A percentile compares a stretch with the other conserved stretches of the same genome.
Evolutionary conservation across 2,329 filamentous ascomycete species (phyloP).

Genomic region (Sporothrix euskadiensis): DNA sequence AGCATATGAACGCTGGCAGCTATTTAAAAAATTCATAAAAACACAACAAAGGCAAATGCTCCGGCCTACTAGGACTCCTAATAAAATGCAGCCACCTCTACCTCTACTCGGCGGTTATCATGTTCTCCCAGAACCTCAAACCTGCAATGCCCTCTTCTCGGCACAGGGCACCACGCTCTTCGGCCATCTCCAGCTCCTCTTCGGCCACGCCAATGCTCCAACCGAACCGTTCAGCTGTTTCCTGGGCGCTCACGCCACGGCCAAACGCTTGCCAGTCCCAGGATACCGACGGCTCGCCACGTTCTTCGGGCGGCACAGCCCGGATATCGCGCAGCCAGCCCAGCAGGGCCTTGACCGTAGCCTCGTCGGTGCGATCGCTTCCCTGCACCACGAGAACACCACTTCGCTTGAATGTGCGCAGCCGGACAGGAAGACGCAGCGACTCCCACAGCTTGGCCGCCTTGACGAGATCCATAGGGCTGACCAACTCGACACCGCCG

Average conservation of each 20-base stretch:
- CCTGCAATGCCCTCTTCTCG: slow-evolving; percentile 91
- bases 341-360: slow-evolving; percentile 74
- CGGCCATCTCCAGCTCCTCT: slow-evolving; percentile 96
- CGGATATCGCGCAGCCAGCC: slow-evolving; percentile 77
- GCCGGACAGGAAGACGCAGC: slow-evolving; percentile 78
- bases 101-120: slow-evolving; percentile 19
- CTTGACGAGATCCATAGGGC: slow-evolving; percentile 86
- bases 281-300: slow-evolving; percentile 47
- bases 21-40: not conserved
- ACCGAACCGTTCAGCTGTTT: slow-evolving; percentile 84
- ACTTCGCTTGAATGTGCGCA: slow-evolving; percentile 80
- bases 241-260: slow-evolving; percentile 83
- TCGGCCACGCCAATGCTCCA: slow-evolving; percentile 97
- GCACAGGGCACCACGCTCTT: slow-evolving; percentile 83
- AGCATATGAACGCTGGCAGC: not conserved
- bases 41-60: not conserved
- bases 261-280: slow-evolving; percentile 82
- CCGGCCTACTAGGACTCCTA: not conserved
- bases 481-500: slow-evolving; percentile 91
- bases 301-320: slow-evolving; percentile 53
- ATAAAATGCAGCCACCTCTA: not conserved
- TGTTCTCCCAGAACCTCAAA: slow-evolving; percentile 90
- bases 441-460: slow-evolving; percentile 86
- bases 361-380: slow-evolving; percentile 84
- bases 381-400: slow-evolving; percentile 93